A percentile compares a stretch with the other conserved stretches of the same genome.
Conservation (phyloP, 1,139 yeast species). For the Oligophagozyma castellii region DNA sequence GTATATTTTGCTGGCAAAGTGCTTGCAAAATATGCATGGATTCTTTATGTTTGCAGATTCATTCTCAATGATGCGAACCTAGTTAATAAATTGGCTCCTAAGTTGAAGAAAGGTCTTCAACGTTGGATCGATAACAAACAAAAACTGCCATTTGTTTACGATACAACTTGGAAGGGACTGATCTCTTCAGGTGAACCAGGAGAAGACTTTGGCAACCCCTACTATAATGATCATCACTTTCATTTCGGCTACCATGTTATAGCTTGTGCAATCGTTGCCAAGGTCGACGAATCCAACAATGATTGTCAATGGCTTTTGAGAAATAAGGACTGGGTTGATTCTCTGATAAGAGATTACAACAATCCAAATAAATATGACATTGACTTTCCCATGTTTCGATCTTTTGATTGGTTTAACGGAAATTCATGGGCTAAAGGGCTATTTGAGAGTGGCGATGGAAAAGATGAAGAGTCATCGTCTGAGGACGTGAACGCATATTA, state of each 20-base stretch:
- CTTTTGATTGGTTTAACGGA: conserved; percentile 68
- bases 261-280: conserved; percentile 52
- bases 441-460: conserved; percentile 63
- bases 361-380: conserved; percentile 44
- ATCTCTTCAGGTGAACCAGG: conserved; percentile 45
- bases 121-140: conserved; percentile 44
- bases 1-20: conserved; percentile 72
- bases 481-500: conserved; percentile 67
- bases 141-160: conserved; percentile 47
- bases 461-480: conserved; percentile 64
- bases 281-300: conserved; percentile 35
- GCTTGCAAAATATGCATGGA: conserved; percentile 61
- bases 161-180: conserved; percentile 60
- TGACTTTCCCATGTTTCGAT: conserved; percentile 60
- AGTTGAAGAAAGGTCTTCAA: conserved; percentile 44
- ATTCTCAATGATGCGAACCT: conserved; percentile 37
- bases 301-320: conserved; percentile 38
- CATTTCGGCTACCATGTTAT: conserved; percentile 70
- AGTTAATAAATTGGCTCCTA: conserved; percentile 35
- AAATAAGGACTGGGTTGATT: conserved; percentile 43
- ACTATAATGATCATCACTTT: conserved; percentile 72
- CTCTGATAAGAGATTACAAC: conserved; percentile 54
- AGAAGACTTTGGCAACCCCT: conserved; percentile 62
- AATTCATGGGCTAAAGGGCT: conserved; percentile 78
- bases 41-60: conserved; percentile 47